Percentiles rank a stretch among this genome's conserved stretches.
These are phyloP conservation scores for Neopestalotiopsis sp. DNA, from an alignment of 2,329 filamentous ascomycete species.

Conservation along the genomic window DNA sequence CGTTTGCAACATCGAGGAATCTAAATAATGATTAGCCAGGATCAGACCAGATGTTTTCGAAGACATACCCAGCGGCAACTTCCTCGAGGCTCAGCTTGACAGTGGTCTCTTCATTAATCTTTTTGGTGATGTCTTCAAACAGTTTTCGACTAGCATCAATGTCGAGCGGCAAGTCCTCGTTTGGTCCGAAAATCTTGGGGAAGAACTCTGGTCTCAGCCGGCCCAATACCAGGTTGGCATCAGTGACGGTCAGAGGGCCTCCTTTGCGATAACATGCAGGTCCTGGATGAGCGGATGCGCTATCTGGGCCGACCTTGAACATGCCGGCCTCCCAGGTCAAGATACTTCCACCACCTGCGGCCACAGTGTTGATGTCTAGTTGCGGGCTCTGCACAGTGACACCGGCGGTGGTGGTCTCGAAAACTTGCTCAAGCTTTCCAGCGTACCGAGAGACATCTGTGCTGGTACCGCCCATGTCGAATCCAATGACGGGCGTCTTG, in stretches of 20 bases:
- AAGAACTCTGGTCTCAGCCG: slow-evolving; percentile 64
- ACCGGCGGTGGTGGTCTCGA: slow-evolving; percentile 81
- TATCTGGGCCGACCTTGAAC: slow-evolving; percentile 75
- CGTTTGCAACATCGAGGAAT: slow-evolving; percentile 73
- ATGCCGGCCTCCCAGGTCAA: slow-evolving; percentile 74
- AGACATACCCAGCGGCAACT: slow-evolving; percentile 51
- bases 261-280: slow-evolving; percentile 74
- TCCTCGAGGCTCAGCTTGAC: slow-evolving; percentile 64
- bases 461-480: slow-evolving; percentile 76
- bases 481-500: slow-evolving; percentile 74
- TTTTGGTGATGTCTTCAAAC: slow-evolving; percentile 66
- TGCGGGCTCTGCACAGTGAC: slow-evolving; percentile 80
- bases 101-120: slow-evolving; percentile 66
- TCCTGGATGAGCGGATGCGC: slow-evolving; percentile 71
- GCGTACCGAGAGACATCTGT: slow-evolving; percentile 73
- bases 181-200: slow-evolving; percentile 73
- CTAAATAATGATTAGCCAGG: slow-evolving; percentile 40
- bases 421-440: slow-evolving; percentile 50
- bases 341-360: slow-evolving; percentile 71
- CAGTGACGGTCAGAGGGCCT: slow-evolving; percentile 72
- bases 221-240: slow-evolving; percentile 72
- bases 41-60: too few relatives aligned
- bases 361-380: slow-evolving; percentile 81
- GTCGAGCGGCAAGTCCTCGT: slow-evolving; percentile 70
- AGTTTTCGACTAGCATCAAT: slow-evolving; percentile 63